Evolutionary conservation across 1,139 yeast species (phyloP).

Genomic region (Geotrichum europaeum): DNA sequence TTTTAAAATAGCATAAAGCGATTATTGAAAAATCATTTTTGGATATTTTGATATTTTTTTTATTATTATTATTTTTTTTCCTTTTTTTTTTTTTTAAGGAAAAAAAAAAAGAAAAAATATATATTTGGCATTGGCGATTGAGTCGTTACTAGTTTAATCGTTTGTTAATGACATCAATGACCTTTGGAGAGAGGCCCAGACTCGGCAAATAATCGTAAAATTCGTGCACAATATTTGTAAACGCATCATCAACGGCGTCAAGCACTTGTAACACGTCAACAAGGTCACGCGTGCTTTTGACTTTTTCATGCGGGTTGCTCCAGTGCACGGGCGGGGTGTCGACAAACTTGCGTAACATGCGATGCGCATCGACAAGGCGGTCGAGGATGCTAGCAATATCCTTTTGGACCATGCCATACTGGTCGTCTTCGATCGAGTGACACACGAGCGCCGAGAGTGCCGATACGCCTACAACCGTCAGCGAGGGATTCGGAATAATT

Average conservation of each 20-base stretch:
- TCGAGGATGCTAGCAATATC: constrained; percentile 34
- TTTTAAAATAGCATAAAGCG: not conserved
- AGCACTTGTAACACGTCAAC: not conserved
- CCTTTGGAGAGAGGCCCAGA: constrained; percentile 4
- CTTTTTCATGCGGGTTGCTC: constrained; percentile 27
- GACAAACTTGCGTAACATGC: constrained; percentile 26
- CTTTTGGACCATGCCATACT: constrained; percentile 37
- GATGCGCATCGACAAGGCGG: constrained; percentile 27
- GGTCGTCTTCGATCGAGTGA: constrained; percentile 35
- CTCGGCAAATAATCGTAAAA: constrained; percentile 11
- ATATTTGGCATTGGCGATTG: not conserved
- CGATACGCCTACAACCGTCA: constrained; percentile 28
- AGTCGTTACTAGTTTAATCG: not conserved
- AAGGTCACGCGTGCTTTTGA: not conserved
- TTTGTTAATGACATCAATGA: constrained; percentile 10
- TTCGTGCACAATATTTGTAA: constrained; percentile 6
- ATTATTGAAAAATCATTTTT: not conserved
- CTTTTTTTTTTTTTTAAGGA: not conserved
- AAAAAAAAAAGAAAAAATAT: not conserved
- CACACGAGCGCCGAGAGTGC: constrained; percentile 29
- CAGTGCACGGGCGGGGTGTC: constrained; percentile 33
- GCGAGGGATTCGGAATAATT: constrained; percentile 28
- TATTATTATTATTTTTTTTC: not conserved
- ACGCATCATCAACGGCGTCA: constrained; percentile 9
- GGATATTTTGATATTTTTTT: not conserved